These are phyloP conservation scores for Datisca glomerata DNA, from an alignment of 306 rosid genomes.

Conservation along the genomic window DNA sequence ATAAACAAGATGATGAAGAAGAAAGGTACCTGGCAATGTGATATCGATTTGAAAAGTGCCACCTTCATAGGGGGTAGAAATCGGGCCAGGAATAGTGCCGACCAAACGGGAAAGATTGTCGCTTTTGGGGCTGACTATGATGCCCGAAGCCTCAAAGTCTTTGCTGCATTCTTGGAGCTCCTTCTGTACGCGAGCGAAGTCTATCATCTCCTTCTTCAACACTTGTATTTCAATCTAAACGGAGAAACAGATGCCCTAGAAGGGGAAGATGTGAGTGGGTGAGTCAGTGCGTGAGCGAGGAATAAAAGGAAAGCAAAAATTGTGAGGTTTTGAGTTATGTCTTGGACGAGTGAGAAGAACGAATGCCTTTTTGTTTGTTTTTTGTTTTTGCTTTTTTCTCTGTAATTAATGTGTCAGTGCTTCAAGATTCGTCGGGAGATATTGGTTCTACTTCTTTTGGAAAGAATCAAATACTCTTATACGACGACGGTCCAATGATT, in stretches of 20 bases:
- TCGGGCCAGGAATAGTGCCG: conserved; percentile 88
- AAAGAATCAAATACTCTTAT: too few relatives aligned
- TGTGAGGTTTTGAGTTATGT: too few relatives aligned
- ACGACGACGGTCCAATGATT: too few relatives aligned
- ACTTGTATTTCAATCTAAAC: background rate
- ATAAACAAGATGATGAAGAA: background rate
- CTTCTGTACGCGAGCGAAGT: conserved; percentile 93
- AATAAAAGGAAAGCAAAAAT: too few relatives aligned
- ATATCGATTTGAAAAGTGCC: conserved; percentile 88
- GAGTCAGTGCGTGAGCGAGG: too few relatives aligned
- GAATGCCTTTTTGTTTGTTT: too few relatives aligned
- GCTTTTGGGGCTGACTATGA: conserved; percentile 48
- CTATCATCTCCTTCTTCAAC: conserved; percentile 47
- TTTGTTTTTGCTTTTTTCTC: too few relatives aligned
- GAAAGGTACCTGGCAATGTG: conserved; percentile 54
- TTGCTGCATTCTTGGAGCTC: conserved; percentile 85
- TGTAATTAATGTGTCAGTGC: too few relatives aligned
- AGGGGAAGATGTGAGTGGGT: too few relatives aligned
- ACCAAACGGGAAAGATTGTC: conserved; percentile 49
- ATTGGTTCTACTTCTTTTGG: too few relatives aligned
- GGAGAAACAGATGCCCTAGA: background rate
- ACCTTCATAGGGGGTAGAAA: conserved; percentile 80
- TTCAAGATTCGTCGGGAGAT: too few relatives aligned
- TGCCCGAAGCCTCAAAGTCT: conserved; percentile 79
- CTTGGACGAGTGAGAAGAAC: too few relatives aligned